Evolutionary conservation across 176 grass and related monocot genomes (phyloP).

Genomic region (Avena insularis): DNA sequence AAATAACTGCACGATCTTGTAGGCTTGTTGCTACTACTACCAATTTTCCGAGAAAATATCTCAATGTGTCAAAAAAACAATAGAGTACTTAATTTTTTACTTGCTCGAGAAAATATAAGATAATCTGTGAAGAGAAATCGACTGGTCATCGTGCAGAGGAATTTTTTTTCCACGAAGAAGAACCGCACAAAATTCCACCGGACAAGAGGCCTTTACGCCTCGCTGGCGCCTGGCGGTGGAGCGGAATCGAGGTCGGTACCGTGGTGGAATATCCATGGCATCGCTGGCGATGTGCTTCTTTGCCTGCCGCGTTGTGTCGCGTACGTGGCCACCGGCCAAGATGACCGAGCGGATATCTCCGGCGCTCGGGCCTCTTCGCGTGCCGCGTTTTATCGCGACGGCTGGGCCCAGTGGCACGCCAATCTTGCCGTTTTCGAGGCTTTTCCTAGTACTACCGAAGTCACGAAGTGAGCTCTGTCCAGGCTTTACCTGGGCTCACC

Average conservation of each 20-base stretch:
- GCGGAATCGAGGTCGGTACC: constrained; percentile 7
- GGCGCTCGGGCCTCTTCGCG: no score
- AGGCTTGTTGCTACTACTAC: background rate
- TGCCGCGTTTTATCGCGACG: no score
- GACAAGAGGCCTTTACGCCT: background rate
- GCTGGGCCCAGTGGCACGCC: background rate
- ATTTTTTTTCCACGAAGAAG: background rate
- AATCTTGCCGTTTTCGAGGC: no score
- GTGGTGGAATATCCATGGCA: constrained; percentile 39
- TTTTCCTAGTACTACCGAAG: no score
- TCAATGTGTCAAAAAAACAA: background rate
- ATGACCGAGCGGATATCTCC: no score
- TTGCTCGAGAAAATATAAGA: no score
- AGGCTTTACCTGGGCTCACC: no score
- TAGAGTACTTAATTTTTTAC: background rate
- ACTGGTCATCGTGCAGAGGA: background rate
- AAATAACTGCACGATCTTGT: background rate
- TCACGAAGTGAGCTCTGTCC: no score
- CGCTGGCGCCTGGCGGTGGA: background rate
- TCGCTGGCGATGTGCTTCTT: background rate
- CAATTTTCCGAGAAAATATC: background rate
- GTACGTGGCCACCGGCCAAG: background rate
- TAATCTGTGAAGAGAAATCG: background rate
- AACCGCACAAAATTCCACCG: background rate
- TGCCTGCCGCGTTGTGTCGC: background rate